Conservation (phyloP, 805 yeast species). For the Nakazawaea ishiwadae region DNA sequence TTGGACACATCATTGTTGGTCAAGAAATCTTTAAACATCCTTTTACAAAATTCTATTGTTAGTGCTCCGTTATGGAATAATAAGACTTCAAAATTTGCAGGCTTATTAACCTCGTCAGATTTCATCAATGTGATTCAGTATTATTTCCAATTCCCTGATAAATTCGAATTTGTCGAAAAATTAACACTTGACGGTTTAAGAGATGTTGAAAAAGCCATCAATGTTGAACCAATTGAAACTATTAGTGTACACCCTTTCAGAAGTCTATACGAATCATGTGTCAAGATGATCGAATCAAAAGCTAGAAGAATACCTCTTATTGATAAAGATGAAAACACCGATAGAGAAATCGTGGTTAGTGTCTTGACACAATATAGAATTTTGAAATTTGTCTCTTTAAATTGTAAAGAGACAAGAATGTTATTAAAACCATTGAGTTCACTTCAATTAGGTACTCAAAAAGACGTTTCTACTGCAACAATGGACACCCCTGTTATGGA, state of each 20-base stretch:
- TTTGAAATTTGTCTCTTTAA: slow-evolving; percentile 89
- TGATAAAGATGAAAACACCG: slow-evolving; percentile 89
- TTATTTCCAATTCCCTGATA: slow-evolving; percentile 84
- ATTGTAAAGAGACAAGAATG: slow-evolving; percentile 90
- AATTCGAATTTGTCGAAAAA: slow-evolving; percentile 82
- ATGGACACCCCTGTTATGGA: slow-evolving; percentile 93
- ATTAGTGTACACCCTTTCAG: slow-evolving; percentile 87
- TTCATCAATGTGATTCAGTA: slow-evolving; percentile 94
- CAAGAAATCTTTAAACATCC: slow-evolving; percentile 83
- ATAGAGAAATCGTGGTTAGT: slow-evolving; percentile 89
- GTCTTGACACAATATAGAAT: slow-evolving; percentile 96
- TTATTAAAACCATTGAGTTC: slow-evolving; percentile 71
- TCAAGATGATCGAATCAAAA: slow-evolving; percentile 79
- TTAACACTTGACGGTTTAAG: slow-evolving; percentile 79
- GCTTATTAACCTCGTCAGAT: slow-evolving; percentile 86
- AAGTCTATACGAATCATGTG: slow-evolving; percentile 88
- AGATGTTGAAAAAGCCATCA: slow-evolving; percentile 83
- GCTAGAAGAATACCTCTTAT: slow-evolving; percentile 93
- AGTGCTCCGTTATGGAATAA: slow-evolving; percentile 98
- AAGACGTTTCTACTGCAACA: slow-evolving; percentile 67
- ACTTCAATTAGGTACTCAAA: slow-evolving; percentile 55
- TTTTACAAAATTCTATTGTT: slow-evolving; percentile 89
- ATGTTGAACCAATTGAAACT: slow-evolving; percentile 82
- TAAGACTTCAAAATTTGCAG: slow-evolving; percentile 85
- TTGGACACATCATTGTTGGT: slow-evolving; percentile 88